These are phyloP conservation scores for Tylopilus plumbeoviolaceoides DNA, from an alignment of 768 basidiomycete genomes.

Conservation along the genomic window DNA sequence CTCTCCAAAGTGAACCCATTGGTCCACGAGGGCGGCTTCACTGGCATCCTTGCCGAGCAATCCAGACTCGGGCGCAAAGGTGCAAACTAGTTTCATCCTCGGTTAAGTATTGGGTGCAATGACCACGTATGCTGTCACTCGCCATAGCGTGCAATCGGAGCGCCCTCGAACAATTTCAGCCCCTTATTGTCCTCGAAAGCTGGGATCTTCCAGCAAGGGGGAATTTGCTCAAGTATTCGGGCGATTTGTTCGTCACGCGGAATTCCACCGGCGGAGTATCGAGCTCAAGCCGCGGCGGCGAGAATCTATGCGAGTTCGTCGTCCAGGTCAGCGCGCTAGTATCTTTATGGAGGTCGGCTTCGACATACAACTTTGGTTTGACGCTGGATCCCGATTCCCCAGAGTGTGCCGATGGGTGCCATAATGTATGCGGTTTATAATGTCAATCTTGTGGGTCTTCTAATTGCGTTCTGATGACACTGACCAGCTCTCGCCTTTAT, in stretches of 20 bases:
- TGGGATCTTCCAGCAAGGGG: constrained; percentile 28
- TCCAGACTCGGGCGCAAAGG: constrained; percentile 24
- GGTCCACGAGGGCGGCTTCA: constrained; percentile 28
- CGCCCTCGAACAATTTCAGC: constrained; percentile 26
- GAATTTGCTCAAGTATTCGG: constrained; percentile 29
- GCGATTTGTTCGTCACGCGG: constrained; percentile 21
- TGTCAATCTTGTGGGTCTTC: background rate
- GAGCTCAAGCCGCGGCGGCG: constrained; percentile 24
- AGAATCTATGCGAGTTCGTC: constrained; percentile 16
- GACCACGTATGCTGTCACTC: background rate
- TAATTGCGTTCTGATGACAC: too few species aligned
- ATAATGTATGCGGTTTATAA: constrained; percentile 8
- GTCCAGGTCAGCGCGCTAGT: background rate
- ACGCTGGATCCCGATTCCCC: constrained; percentile 23
- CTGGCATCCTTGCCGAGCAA: constrained; percentile 21
- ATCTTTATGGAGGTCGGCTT: too few species aligned
- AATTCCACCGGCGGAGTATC: constrained; percentile 22
- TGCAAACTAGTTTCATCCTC: constrained; percentile 15
- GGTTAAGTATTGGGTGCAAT: background rate
- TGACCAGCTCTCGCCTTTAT: too few species aligned
- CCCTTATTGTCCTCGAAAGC: constrained; percentile 24
- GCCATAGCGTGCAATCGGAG: constrained; percentile 28
- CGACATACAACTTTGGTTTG: constrained; percentile 28
- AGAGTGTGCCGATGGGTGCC: constrained; percentile 25
- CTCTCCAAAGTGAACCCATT: constrained; percentile 31